These are phyloP conservation scores for Metschnikowia anglica DNA, from an alignment of 805 yeast species.

Conservation along the genomic window DNA sequence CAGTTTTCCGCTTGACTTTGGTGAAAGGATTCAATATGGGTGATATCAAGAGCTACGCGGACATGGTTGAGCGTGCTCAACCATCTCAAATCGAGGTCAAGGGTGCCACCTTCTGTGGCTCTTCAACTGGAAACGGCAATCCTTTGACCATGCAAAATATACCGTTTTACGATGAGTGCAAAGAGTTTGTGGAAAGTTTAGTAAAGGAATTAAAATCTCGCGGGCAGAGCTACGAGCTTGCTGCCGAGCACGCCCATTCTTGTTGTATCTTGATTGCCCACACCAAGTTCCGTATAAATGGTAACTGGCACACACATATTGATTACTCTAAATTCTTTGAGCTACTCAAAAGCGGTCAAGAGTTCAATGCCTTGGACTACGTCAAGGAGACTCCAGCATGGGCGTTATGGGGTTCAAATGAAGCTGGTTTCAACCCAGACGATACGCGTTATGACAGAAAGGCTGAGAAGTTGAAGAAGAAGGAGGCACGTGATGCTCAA, in stretches of 20 bases:
- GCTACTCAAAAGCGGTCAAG: constrained; percentile 60
- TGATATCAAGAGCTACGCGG: constrained; percentile 79
- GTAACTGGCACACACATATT: constrained; percentile 86
- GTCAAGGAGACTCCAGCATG: constrained; percentile 79
- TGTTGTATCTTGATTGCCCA: constrained; percentile 88
- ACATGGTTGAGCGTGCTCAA: constrained; percentile 72
- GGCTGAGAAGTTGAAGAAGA: constrained; percentile 55
- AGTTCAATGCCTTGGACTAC: constrained; percentile 79
- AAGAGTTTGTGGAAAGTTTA: constrained; percentile 64
- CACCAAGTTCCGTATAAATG: constrained; percentile 63
- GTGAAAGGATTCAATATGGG: constrained; percentile 92
- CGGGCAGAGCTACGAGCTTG: constrained; percentile 74
- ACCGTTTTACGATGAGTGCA: constrained; percentile 91
- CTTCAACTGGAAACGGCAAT: constrained; percentile 78
- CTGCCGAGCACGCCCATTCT: constrained; percentile 95
- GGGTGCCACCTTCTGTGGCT: constrained; percentile 95
- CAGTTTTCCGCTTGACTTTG: constrained; percentile 85
- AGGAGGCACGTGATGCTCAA: constrained; percentile 35
- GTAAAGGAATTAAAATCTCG: constrained; percentile 60
- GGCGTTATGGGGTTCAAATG: constrained; percentile 85
- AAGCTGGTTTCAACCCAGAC: constrained; percentile 88
- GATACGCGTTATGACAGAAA: constrained; percentile 69
- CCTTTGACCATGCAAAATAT: constrained; percentile 94
- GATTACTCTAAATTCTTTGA: constrained; percentile 76
- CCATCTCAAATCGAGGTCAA: constrained; percentile 91